Conservation (phyloP, 768 basidiomycete species). For the Sarcomyxa edulis region DNA sequence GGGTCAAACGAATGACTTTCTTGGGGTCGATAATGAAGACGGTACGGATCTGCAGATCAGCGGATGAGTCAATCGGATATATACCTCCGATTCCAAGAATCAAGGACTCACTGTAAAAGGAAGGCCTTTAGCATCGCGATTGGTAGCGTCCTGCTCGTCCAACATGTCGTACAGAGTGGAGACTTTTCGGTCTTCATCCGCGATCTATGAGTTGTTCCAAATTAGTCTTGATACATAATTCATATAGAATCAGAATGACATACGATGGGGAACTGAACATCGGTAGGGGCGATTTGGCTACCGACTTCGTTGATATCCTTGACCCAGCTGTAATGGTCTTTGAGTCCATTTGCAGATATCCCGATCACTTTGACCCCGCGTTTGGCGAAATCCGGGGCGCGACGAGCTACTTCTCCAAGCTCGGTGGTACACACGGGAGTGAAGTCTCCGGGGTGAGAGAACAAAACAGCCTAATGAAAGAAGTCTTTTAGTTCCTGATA, state of each 20-base stretch:
- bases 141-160: conserved; percentile 91
- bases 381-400: conserved; percentile 75
- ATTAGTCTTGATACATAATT: background rate
- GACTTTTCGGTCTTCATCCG: conserved; percentile 82
- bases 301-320: conserved; percentile 82
- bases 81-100: background rate
- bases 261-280: conserved; percentile 91
- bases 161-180: conserved; percentile 93
- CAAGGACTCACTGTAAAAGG: conserved; percentile 75
- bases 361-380: conserved; percentile 93
- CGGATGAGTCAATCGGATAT: conserved; percentile 1
- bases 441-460: conserved; percentile 93
- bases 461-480: conserved; percentile 67
- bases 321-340: conserved; percentile 85
- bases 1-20: conserved; percentile 84
- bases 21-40: conserved; percentile 98
- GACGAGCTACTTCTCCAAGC: conserved; percentile 91
- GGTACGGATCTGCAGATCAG: conserved; percentile 77
- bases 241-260: conserved; percentile 14
- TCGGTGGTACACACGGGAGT: conserved; percentile 97
- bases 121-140: conserved; percentile 78
- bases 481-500: conserved; percentile 4
- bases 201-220: conserved; percentile 53
- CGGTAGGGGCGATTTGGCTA: conserved; percentile 60
- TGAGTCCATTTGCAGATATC: conserved; percentile 85